Evolutionary conservation across 2,329 filamentous ascomycete species (phyloP).

Genomic region (Talaromyces sp.): DNA sequence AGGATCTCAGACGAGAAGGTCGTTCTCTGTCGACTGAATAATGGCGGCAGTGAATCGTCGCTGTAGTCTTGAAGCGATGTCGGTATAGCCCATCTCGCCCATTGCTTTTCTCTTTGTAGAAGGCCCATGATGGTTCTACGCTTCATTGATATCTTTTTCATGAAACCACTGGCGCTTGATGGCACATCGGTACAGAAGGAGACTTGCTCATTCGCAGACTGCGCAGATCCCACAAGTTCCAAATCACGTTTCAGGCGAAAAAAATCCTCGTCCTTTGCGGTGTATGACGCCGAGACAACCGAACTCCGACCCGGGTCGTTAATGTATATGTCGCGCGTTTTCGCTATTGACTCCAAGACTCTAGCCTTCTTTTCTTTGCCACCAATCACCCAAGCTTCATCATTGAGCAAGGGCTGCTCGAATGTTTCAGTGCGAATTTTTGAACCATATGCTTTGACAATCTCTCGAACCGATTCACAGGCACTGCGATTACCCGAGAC

Average conservation of each 20-base stretch:
- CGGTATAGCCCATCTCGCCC: constrained; percentile 39
- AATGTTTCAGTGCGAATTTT: constrained; percentile 31
- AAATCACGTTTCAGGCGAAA: constrained; percentile 35
- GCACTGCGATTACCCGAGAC: constrained; percentile 33
- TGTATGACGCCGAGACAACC: constrained; percentile 31
- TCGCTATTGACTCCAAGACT: constrained; percentile 34
- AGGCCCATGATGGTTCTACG: constrained; percentile 25
- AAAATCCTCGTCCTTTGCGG: constrained; percentile 32
- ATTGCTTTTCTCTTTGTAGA: constrained; percentile 32
- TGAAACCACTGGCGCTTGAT: constrained; percentile 20
- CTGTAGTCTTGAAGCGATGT: constrained; percentile 23
- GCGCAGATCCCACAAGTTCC: constrained; percentile 29
- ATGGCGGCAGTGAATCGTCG: constrained; percentile 24
- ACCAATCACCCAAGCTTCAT: constrained; percentile 17
- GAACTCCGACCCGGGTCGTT: constrained; percentile 22
- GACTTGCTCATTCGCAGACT: constrained; percentile 19
- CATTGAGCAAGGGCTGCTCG: constrained; percentile 22
- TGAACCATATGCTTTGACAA: constrained; percentile 30
- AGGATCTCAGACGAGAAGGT: constrained; percentile 32
- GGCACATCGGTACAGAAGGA: constrained; percentile 37
- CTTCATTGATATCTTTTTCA: constrained; percentile 10
- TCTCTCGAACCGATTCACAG: constrained; percentile 34
- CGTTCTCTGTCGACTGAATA: constrained; percentile 29
- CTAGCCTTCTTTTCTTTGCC: constrained; percentile 23
- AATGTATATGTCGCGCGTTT: constrained; percentile 31